Conservation (phyloP, 768 basidiomycete species). For the Phaffia australis region DNA sequence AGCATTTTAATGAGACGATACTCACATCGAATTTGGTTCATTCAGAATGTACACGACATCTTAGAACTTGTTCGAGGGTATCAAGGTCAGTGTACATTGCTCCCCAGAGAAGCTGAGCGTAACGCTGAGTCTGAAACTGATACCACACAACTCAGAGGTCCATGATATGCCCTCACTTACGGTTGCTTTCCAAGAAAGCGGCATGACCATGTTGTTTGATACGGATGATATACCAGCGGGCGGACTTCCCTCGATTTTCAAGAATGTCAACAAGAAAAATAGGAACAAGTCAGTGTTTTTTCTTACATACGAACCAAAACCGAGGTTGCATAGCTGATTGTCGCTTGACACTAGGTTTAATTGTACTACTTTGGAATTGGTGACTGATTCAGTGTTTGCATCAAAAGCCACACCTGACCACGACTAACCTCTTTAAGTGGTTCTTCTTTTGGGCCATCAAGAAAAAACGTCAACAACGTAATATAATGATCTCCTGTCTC, state of each 20-base stretch:
- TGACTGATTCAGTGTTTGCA: not conserved
- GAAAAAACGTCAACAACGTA: conserved; percentile 21
- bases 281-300: not conserved
- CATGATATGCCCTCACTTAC: conserved; percentile 53
- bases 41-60: conserved; percentile 84
- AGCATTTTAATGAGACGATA: not conserved
- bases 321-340: not conserved
- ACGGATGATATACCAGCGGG: conserved; percentile 51
- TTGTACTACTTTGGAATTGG: not conserved
- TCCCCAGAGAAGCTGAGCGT: not conserved
- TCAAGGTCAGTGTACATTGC: not conserved
- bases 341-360: too few species aligned
- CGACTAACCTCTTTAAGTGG: not conserved
- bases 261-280: conserved; percentile 46
- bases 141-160: conserved; percentile 49
- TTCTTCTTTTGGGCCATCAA: conserved; percentile 15
- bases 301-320: too few species aligned
- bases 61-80: conserved; percentile 25
- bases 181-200: conserved; percentile 56
- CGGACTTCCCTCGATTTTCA: conserved; percentile 56
- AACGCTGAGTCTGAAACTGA: conserved; percentile 46
- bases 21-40: conserved; percentile 33
- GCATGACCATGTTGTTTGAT: conserved; percentile 56
- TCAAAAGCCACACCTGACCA: not conserved
- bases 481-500: too few species aligned